A percentile compares a stretch with the other conserved stretches of the same genome.
Conservation (phyloP, 495 filamentous ascomycete species). For the Penicillium angulare region DNA sequence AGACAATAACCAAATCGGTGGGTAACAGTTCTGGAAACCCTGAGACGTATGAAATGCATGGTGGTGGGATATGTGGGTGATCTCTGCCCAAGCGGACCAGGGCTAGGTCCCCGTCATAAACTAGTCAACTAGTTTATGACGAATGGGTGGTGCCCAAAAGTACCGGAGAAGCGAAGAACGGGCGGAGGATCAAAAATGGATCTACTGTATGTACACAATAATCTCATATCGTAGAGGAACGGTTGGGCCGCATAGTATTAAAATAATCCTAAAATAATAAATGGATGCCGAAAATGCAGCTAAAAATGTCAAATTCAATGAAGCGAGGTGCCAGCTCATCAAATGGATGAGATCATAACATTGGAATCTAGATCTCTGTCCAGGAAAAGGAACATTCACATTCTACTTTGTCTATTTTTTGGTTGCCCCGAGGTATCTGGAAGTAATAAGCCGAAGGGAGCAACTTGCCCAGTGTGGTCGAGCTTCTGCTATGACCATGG, state of each 20-base stretch:
- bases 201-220: not conserved
- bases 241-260: slow-evolving; percentile 10
- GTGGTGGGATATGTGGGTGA: slow-evolving; percentile 8
- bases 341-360: slow-evolving; percentile 18
- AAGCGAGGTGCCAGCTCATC: slow-evolving; percentile 35
- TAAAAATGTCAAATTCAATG: not conserved
- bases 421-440: not conserved
- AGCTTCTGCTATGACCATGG: not conserved
- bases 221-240: not conserved
- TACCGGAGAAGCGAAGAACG: not conserved
- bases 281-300: not conserved
- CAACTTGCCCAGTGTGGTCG: too few species aligned
- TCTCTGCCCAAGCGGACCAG: slow-evolving; percentile 21
- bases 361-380: not conserved
- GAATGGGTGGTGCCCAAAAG: slow-evolving; percentile 11
- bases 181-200: not conserved
- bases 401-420: not conserved
- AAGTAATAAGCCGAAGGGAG: too few species aligned
- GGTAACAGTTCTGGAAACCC: slow-evolving; percentile 14
- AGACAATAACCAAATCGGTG: slow-evolving; percentile 18
- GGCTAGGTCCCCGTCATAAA: slow-evolving; percentile 16
- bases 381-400: not conserved
- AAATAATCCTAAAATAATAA: not conserved
- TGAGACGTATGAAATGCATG: slow-evolving; percentile 14
- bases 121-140: slow-evolving; percentile 11